These are phyloP conservation scores for Suillus subluteus DNA, from an alignment of 768 basidiomycete species.

Conservation along the genomic window DNA sequence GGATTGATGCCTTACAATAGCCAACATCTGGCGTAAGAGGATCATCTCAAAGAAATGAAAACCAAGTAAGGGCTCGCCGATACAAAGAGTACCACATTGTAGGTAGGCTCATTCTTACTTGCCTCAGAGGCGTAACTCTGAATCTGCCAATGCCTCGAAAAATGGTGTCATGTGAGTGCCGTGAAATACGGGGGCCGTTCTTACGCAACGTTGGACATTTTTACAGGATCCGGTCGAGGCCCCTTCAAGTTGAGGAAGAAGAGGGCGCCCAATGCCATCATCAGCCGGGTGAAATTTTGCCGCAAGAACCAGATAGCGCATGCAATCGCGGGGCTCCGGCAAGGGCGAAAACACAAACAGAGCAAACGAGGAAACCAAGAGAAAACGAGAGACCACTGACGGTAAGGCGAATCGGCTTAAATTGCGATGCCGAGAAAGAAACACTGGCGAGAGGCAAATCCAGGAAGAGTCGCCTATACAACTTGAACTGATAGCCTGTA, in stretches of 20 bases:
- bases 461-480: background rate
- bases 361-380: constrained; percentile 5
- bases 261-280: background rate
- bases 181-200: background rate
- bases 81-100: constrained; percentile 38
- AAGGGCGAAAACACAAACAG: constrained; percentile 13
- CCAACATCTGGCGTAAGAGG: constrained; percentile 9
- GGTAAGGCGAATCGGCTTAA: background rate
- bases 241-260: constrained; percentile 18
- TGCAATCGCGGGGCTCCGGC: background rate
- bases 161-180: constrained; percentile 39
- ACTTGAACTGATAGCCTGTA: background rate
- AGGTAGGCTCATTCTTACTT: constrained; percentile 8
- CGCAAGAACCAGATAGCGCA: background rate
- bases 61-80: constrained; percentile 33
- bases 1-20: constrained; percentile 23
- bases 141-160: constrained; percentile 27
- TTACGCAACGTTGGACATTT: background rate
- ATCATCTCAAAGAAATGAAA: constrained; percentile 29
- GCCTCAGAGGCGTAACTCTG: background rate
- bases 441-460: background rate
- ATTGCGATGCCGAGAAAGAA: constrained; percentile 1
- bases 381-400: background rate
- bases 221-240: constrained; percentile 34
- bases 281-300: constrained; percentile 11